Conservation (phyloP, 2,329 filamentous ascomycete genomes). For the Trichoderma asperellum region DNA sequence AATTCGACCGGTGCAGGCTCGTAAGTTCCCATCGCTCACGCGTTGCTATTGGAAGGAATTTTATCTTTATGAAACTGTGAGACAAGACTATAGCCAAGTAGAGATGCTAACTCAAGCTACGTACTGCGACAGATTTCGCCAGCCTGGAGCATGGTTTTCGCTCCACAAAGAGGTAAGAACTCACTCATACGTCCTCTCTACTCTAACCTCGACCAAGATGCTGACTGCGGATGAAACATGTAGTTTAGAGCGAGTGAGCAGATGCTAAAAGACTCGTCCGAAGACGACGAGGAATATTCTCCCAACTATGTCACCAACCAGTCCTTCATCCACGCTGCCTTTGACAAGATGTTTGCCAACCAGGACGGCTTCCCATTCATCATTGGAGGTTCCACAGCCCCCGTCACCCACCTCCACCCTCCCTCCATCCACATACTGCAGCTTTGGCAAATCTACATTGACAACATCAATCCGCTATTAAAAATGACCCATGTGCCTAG, state of each 20-base stretch:
- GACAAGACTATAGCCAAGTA: background rate
- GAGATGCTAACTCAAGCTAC: background rate
- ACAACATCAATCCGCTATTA: conserved; percentile 70
- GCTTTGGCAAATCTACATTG: conserved; percentile 71
- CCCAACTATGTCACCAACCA: conserved; percentile 43
- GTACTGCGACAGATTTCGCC: conserved; percentile 19
- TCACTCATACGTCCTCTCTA: background rate
- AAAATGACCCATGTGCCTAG: conserved; percentile 71
- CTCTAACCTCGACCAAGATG: background rate
- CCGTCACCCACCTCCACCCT: conserved; percentile 56
- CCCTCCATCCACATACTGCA: conserved; percentile 63
- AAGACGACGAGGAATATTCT: conserved; percentile 55
- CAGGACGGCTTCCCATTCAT: conserved; percentile 63
- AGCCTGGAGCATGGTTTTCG: conserved; percentile 49
- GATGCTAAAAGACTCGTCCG: conserved; percentile 57
- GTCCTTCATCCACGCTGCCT: conserved; percentile 60
- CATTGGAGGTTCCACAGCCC: conserved; percentile 50
- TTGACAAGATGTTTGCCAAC: conserved; percentile 61
- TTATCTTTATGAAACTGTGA: background rate
- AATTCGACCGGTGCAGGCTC: background rate
- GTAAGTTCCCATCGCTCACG: conserved; percentile 7
- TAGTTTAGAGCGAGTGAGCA: conserved; percentile 58
- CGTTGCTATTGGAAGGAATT: background rate
- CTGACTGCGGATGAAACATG: conserved; percentile 13
- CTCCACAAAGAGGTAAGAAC: conserved; percentile 54